Base-by-base conservation (phyloP, 2,329 filamentous ascomycete species). In the Diaporthe longicolla region DNA sequence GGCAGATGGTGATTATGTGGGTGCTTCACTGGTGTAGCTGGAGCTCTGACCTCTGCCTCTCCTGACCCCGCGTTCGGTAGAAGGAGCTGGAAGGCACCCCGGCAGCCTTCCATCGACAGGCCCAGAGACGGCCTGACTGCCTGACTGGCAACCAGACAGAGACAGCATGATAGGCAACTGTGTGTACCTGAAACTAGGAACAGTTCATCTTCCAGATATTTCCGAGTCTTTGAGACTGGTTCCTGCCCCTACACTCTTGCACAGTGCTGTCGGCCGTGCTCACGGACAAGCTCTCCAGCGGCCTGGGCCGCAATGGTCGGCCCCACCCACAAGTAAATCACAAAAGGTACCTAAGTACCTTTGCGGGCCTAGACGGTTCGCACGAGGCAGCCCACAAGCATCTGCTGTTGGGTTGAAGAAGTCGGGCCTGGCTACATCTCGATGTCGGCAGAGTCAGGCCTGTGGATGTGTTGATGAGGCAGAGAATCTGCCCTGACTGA, bases 61-160 rank as follows among this genome's bases (percentile, higher is more conserved):
- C 32, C 48, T 37, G 48, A 50, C 63, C 63, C 63, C 63, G 63
- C 43, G 45, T 2, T 37, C 26, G 21, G 26, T 71, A 54, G 70
- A 71, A 71, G 29, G 35, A 59, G 48, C 70, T 63, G 57, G 70
- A 71, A 71, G 45, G 70, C 17, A 40, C 55, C 45, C 52, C 2
- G n/a, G 37, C 13, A 24, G 26, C 29, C 43, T 24, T 3, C 15
- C 26, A 71, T 35, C 54, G 8, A 8, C 26, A 17, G 43, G 37
- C 40, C 52, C 37, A 70, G 68, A 58, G 26, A 70, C 40, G 5
- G 48, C 10, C 11, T 13, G 48, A 52, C 45, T 50, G 40, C 43
- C 43, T 71, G 32, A 61, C 15, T 32, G n/a, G 15, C 45, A 15
- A 61, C 45, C 43, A 61, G 54, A 29, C 21, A 21, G 45, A 7